A percentile compares a stretch with the other conserved stretches of the same genome.
Evolutionary conservation across 1,284 basidiomycete species (phyloP).

Genomic region (Pascua sp.): DNA sequence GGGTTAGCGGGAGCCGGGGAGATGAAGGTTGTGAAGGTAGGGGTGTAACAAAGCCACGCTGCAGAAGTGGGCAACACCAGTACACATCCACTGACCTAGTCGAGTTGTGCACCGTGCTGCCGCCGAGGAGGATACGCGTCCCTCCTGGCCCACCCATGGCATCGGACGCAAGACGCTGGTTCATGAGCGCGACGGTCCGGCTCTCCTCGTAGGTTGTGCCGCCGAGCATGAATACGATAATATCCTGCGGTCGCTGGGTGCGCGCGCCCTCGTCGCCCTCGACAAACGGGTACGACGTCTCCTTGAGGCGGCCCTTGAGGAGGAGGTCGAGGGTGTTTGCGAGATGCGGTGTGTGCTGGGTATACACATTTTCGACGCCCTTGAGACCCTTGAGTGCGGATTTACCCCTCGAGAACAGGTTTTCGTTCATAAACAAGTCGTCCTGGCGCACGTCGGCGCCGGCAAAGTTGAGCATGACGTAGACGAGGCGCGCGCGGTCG

Average conservation of each 20-base stretch:
- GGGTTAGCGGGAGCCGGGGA: too few species aligned
- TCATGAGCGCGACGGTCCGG: conserved; percentile 73
- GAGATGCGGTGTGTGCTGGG: conserved; percentile 92
- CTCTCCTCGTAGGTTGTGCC: conserved; percentile 93
- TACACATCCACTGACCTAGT: conserved; percentile 59
- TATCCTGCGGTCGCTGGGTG: conserved; percentile 67
- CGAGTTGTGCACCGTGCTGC: conserved; percentile 89
- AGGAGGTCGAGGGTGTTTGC: conserved; percentile 87
- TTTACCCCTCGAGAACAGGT: conserved; percentile 88
- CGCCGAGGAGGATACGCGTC: conserved; percentile 73
- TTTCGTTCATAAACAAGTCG: conserved; percentile 94
- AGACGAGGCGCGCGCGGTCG: conserved; percentile 85
- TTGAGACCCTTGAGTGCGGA: conserved; percentile 94
- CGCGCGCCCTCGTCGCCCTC: conserved; percentile 57
- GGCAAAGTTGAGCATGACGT: conserved; percentile 87
- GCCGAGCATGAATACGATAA: conserved; percentile 92
- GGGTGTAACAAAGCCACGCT: too few species aligned
- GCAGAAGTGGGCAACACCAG: too few species aligned
- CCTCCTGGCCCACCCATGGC: conserved; percentile 53
- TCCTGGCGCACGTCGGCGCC: conserved; percentile 96
- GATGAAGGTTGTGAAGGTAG: too few species aligned
- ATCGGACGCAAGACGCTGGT: conserved; percentile 63
- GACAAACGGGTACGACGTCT: conserved; percentile 86
- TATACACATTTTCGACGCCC: conserved; percentile 99
- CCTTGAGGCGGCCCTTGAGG: conserved; percentile 78